Percentiles rank a stretch among this genome's conserved stretches.
These are phyloP conservation scores for Pseudogymnoascus sp. DNA, from an alignment of 2,329 filamentous ascomycete species.

Conservation along the genomic window DNA sequence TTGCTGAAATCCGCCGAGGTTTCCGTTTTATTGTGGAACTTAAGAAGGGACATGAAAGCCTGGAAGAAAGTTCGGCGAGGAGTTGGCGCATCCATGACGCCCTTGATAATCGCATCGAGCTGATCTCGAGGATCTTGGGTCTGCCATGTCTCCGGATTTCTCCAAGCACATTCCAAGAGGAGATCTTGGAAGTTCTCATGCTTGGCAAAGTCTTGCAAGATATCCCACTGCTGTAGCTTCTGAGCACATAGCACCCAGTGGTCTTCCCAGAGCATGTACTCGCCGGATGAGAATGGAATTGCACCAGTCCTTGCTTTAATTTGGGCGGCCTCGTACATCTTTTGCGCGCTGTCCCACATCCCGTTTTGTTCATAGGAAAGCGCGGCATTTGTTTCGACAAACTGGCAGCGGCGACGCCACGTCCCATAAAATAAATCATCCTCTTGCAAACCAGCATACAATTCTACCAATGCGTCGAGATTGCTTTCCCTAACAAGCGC, in stretches of 20 bases:
- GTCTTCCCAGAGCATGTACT: conserved; percentile 99
- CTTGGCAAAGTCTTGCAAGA: conserved; percentile 93
- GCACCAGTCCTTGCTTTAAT: conserved; percentile 94
- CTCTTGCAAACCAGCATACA: conserved; percentile 85
- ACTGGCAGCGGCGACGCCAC: conserved; percentile 90
- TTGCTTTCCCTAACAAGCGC: conserved; percentile 83
- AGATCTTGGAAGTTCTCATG: conserved; percentile 98
- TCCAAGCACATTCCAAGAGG: conserved; percentile 89
- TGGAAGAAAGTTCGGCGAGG: conserved; percentile 94
- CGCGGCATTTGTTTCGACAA: conserved; percentile 94
- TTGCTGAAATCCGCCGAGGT: conserved; percentile 72
- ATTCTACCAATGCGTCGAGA: conserved; percentile 86
- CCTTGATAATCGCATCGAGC: conserved; percentile 88
- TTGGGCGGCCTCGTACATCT: conserved; percentile 91
- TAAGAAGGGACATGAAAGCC: conserved; percentile 93
- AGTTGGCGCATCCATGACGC: conserved; percentile 93
- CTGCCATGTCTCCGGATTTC: conserved; percentile 91
- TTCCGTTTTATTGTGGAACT: conserved; percentile 86
- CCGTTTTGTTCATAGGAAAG: conserved; percentile 97
- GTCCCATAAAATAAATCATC: conserved; percentile 97
- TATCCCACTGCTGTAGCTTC: conserved; percentile 98
- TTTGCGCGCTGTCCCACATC: conserved; percentile 98
- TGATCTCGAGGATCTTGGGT: conserved; percentile 78
- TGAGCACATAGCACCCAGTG: conserved; percentile 97
- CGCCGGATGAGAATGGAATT: conserved; percentile 90